These are phyloP conservation scores for Quercus parvula DNA, from an alignment of 306 rosid species.

Conservation along the genomic window DNA sequence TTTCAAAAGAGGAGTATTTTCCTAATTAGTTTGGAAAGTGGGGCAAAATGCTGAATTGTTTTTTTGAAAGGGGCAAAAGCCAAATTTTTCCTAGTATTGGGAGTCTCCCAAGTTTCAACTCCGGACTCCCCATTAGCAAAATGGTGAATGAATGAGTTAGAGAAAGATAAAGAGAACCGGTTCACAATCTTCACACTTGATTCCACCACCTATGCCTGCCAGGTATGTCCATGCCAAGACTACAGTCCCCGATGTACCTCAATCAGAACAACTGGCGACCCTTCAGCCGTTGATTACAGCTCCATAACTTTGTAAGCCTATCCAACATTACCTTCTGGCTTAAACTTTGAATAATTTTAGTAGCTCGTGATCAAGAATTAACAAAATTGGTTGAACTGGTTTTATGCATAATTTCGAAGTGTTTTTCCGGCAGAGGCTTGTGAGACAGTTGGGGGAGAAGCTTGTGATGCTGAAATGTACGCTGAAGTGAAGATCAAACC, in stretches of 20 bases:
- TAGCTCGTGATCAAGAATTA: neutral
- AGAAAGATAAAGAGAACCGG: too few relatives aligned
- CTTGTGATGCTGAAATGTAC: constrained; percentile 49
- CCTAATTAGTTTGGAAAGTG: too few relatives aligned
- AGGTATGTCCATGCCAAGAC: constrained; percentile 13
- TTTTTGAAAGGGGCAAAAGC: too few relatives aligned
- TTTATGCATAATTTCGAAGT: neutral
- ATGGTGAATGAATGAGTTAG: too few relatives aligned
- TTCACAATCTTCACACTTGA: too few relatives aligned
- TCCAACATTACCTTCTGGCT: neutral
- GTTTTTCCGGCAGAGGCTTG: constrained; percentile 70
- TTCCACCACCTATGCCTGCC: neutral
- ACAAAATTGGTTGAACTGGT: neutral
- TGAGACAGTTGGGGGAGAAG: constrained; percentile 68
- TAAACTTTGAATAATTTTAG: neutral
- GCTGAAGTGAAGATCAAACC: constrained; percentile 56
- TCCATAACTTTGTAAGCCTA: constrained; percentile 34
- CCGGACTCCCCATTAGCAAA: too few relatives aligned
- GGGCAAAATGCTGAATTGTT: too few relatives aligned
- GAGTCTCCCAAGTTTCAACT: too few relatives aligned
- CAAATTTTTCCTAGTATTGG: too few relatives aligned
- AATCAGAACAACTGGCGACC: constrained; percentile 18
- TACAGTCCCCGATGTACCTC: constrained; percentile 5
- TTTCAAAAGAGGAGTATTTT: too few relatives aligned
- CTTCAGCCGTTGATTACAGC: constrained; percentile 35